phyloP scores from a whole-genome alignment of 2,329 filamentous ascomycete genomes.

The Stachybotrys chlorohalonatus region DNA sequence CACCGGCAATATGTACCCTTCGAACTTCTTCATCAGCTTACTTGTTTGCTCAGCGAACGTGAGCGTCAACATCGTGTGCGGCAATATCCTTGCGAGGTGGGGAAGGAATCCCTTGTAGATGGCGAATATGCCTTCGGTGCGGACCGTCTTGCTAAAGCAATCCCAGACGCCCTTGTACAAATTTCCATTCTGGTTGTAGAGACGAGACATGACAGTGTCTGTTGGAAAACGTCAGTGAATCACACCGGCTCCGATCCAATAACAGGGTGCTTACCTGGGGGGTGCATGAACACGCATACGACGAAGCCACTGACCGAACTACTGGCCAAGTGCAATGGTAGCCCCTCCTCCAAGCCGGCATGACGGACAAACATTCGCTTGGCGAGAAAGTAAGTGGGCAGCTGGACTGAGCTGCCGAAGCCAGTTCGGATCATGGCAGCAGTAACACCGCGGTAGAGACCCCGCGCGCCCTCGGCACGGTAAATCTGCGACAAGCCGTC shows the following conservation, averaged over 20 bases:
- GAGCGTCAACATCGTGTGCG: conserved; percentile 90
- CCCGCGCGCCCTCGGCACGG: conserved; percentile 62
- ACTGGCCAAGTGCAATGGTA: conserved; percentile 78
- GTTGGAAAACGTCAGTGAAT: conserved; percentile 5
- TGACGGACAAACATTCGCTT: conserved; percentile 79
- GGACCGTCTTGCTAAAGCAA: conserved; percentile 82
- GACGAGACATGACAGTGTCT: conserved; percentile 96
- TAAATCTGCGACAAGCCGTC: conserved; percentile 82
- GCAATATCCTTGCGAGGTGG: conserved; percentile 86
- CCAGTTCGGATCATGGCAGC: conserved; percentile 95
- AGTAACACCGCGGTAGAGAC: conserved; percentile 81
- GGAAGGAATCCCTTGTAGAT: conserved; percentile 98
- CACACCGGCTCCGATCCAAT: not conserved
- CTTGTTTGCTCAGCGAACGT: conserved; percentile 95
- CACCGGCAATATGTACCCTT: conserved; percentile 45
- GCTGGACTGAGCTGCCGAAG: conserved; percentile 89
- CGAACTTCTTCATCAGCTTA: conserved; percentile 76
- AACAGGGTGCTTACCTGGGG: conserved; percentile 55
- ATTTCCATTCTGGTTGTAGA: conserved; percentile 98
- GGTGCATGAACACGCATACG: conserved; percentile 96
- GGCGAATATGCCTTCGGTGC: conserved; percentile 81
- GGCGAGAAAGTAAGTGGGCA: conserved; percentile 97
- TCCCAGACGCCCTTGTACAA: conserved; percentile 92
- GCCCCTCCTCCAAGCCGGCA: conserved; percentile 82
- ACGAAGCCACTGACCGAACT: conserved; percentile 89